phyloP scores from a whole-genome alignment of 2,329 filamentous ascomycete genomes.

The Alternaria panax region DNA sequence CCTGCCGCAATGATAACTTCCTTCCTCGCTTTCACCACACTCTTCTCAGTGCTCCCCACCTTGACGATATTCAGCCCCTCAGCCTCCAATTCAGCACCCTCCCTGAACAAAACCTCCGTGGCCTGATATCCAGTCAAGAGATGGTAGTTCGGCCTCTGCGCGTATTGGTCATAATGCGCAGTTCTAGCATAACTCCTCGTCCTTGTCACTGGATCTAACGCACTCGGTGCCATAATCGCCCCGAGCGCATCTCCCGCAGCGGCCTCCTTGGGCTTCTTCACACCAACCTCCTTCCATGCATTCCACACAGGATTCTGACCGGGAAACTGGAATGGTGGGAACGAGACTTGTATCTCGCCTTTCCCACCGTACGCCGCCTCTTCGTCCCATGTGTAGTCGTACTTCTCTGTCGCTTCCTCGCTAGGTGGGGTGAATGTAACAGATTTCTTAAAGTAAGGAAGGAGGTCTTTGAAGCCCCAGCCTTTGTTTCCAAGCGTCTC shows the following conservation, averaged over 20 bases:
- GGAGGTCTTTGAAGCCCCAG: slow-evolving; percentile 24
- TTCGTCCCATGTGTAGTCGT: background rate
- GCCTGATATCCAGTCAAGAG: slow-evolving; percentile 27
- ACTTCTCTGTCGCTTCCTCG: background rate
- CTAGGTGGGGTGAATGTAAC: slow-evolving; percentile 11
- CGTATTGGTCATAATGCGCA: slow-evolving; percentile 40
- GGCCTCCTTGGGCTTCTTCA: slow-evolving; percentile 18
- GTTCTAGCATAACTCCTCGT: slow-evolving; percentile 41
- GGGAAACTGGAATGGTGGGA: slow-evolving; percentile 16
- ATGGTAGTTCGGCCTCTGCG: slow-evolving; percentile 32
- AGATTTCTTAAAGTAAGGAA: slow-evolving; percentile 31
- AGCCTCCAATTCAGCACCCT: background rate
- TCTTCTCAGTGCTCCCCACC: background rate
- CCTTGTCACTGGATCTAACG: slow-evolving; percentile 8
- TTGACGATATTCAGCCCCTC: background rate
- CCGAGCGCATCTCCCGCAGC: slow-evolving; percentile 16
- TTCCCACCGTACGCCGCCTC: background rate
- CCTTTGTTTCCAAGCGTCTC: slow-evolving; percentile 62
- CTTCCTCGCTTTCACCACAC: background rate
- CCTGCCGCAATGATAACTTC: background rate
- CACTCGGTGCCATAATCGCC: slow-evolving; percentile 15
- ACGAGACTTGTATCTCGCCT: background rate
- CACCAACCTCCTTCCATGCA: slow-evolving; percentile 14
- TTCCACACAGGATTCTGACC: slow-evolving; percentile 13
- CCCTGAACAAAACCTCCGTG: slow-evolving; percentile 2